Evolutionary conservation across 768 basidiomycete genomes (phyloP).

Genomic region (Sporobolomyces phaffii): DNA sequence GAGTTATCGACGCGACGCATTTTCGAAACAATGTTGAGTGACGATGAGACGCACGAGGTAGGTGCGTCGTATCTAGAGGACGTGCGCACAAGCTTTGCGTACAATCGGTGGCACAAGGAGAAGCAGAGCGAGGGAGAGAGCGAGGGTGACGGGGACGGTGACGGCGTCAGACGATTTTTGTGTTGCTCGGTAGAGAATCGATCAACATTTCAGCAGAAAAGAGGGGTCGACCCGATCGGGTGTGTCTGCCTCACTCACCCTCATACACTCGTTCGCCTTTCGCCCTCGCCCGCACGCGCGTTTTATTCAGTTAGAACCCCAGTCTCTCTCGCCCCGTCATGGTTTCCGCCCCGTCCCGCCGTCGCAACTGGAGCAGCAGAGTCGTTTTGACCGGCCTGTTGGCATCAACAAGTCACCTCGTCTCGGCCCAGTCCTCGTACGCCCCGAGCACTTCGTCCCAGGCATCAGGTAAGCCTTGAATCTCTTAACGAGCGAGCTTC

Average conservation of each 20-base stretch:
- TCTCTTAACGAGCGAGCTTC: too few relatives aligned
- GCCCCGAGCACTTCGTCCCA: not conserved
- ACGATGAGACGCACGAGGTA: not conserved
- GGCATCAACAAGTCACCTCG: conserved; percentile 1
- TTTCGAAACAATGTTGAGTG: too few relatives aligned
- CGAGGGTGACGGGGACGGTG: too few relatives aligned
- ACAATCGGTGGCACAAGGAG: too few relatives aligned
- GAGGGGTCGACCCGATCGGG: too few relatives aligned
- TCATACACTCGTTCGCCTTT: conserved; percentile 7
- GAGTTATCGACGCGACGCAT: too few relatives aligned
- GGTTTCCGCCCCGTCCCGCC: not conserved
- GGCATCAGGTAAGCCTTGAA: not conserved
- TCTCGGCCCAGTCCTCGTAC: not conserved
- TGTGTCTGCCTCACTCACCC: not conserved
- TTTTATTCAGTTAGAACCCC: not conserved
- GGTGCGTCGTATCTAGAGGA: too few relatives aligned
- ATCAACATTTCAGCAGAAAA: too few relatives aligned
- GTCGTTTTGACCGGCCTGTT: conserved; percentile 1
- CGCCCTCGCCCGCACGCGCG: too few relatives aligned
- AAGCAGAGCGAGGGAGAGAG: too few relatives aligned
- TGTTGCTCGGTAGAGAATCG: too few relatives aligned
- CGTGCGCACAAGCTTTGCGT: not conserved
- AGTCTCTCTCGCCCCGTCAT: not conserved
- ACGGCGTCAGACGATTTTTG: too few relatives aligned
- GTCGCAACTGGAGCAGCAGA: not conserved